phyloP scores from a whole-genome alignment of 169 alveolate species.

The Babesia bigemina region DNA sequence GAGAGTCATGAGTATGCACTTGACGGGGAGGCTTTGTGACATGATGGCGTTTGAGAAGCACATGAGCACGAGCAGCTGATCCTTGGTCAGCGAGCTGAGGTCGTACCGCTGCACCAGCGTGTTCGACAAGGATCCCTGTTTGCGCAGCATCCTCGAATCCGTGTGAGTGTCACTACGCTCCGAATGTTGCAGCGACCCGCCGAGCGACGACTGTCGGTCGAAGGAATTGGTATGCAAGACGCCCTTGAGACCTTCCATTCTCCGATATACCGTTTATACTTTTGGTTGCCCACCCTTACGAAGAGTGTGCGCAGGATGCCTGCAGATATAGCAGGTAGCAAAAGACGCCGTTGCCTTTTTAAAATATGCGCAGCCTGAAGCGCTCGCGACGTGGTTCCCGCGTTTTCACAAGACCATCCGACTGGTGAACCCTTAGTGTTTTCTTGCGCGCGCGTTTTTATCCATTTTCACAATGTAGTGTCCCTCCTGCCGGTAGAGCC shows the following conservation, averaged over 20 bases:
- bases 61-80: constrained; percentile 52
- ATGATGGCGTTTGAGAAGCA: constrained; percentile 50
- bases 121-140: not conserved
- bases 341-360: no score
- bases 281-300: no score
- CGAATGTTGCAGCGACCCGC: not conserved
- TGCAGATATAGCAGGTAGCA: no score
- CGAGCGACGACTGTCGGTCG: not conserved
- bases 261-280: no score
- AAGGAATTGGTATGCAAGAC: not conserved
- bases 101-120: constrained; percentile 30
- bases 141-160: not conserved
- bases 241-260: constrained; percentile 4
- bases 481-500: no score
- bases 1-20: constrained; percentile 54
- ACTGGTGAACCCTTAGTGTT: not conserved
- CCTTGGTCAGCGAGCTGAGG: constrained; percentile 42
- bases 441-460: not conserved
- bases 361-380: no score
- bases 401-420: not conserved
- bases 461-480: not conserved
- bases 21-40: constrained; percentile 59
- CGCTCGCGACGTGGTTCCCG: not conserved
- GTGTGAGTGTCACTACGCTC: not conserved
- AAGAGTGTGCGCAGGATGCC: no score